Percentiles rank a stretch among this genome's conserved stretches.
Conservation (phyloP, 2,329 filamentous ascomycete species). For the Fusarium gaditjirri region DNA sequence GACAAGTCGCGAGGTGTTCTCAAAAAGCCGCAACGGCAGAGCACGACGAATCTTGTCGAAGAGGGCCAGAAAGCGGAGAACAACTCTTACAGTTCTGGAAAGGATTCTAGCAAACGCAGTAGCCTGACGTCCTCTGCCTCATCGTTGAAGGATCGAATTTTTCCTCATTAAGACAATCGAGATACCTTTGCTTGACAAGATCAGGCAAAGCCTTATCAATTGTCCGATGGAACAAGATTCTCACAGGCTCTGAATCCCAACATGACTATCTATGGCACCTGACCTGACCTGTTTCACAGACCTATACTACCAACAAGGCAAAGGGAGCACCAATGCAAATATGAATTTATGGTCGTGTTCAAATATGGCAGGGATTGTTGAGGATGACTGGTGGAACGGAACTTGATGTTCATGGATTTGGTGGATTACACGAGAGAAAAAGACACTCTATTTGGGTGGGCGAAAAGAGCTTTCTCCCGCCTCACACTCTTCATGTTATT, state of each 20-base stretch:
- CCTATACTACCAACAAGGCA: neutral
- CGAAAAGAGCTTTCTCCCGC: neutral
- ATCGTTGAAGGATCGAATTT: constrained; percentile 43
- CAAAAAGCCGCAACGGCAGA: constrained; percentile 52
- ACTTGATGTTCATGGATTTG: neutral
- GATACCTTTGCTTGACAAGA: neutral
- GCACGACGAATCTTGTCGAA: constrained; percentile 38
- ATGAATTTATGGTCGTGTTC: neutral
- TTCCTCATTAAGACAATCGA: constrained; percentile 28
- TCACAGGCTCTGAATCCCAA: neutral
- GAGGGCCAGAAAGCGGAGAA: constrained; percentile 43
- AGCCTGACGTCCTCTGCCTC: constrained; percentile 41
- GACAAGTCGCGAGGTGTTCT: constrained; percentile 48
- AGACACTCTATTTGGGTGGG: constrained; percentile 4
- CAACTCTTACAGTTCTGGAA: constrained; percentile 30
- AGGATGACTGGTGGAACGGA: neutral
- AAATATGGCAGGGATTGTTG: neutral
- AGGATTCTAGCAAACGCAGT: constrained; percentile 39
- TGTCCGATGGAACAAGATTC: neutral
- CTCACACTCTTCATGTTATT: constrained; percentile 10
- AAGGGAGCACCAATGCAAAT: neutral
- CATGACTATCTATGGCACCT: neutral
- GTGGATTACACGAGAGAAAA: neutral
- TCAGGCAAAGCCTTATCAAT: neutral
- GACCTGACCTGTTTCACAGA: neutral